phyloP scores from a whole-genome alignment of 1,139 yeast species.

The Candida sp. region DNA sequence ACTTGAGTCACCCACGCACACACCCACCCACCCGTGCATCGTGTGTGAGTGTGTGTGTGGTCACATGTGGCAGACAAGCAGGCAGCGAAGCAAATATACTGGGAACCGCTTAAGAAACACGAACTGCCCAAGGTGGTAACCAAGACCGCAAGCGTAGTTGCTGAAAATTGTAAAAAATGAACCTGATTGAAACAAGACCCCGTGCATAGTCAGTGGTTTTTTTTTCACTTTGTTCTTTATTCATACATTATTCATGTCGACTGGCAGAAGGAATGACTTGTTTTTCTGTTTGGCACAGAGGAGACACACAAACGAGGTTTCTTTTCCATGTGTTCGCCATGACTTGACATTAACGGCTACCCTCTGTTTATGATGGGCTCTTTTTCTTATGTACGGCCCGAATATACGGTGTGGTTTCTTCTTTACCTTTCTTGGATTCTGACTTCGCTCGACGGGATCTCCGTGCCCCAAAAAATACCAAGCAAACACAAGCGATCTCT shows the following conservation, averaged over 20 bases:
- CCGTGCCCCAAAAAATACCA: no score
- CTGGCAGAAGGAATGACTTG: neutral
- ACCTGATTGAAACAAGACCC: neutral
- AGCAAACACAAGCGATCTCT: no score
- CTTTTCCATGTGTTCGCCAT: neutral
- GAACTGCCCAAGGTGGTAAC: neutral
- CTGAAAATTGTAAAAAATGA: neutral
- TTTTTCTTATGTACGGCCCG: neutral
- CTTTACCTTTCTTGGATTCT: neutral
- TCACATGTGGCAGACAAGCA: neutral
- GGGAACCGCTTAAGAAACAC: neutral
- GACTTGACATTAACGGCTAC: neutral
- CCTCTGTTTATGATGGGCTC: neutral
- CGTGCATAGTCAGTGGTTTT: neutral
- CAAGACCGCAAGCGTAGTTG: neutral
- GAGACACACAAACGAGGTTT: no score
- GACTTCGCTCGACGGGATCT: no score
- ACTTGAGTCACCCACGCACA: no score
- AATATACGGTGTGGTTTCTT: neutral
- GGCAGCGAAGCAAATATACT: neutral
- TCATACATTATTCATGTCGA: no score
- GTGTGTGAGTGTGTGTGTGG: neutral
- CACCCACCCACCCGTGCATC: no score
- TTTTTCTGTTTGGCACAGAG: neutral
- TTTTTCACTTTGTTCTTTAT: no score